Evolutionary conservation across 2,329 filamentous ascomycete species (phyloP).

Genomic region (Beauveria sp.): DNA sequence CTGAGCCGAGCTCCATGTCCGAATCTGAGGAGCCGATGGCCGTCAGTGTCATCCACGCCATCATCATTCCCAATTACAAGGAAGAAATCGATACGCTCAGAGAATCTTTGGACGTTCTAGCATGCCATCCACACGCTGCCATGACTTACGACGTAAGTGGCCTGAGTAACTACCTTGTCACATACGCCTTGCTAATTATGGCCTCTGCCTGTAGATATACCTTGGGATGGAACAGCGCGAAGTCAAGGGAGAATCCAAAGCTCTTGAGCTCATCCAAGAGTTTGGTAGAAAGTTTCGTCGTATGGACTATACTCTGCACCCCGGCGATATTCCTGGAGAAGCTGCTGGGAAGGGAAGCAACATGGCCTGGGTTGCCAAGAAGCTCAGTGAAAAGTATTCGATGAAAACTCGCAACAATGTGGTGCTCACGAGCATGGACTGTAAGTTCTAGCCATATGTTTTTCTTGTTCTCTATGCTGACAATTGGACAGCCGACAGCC

Average conservation of each 20-base stretch:
- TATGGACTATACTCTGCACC: constrained; percentile 62
- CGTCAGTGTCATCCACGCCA: constrained; percentile 50
- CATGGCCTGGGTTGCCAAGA: constrained; percentile 61
- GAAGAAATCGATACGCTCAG: constrained; percentile 61
- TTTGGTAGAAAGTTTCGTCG: constrained; percentile 58
- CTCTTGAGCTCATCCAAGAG: constrained; percentile 50
- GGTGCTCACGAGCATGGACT: constrained; percentile 64
- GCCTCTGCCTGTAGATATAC: constrained; percentile 45
- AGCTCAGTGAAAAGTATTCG: constrained; percentile 54
- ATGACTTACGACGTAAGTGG: constrained; percentile 60
- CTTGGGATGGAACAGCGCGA: constrained; percentile 68
- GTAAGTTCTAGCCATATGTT: constrained; percentile 35
- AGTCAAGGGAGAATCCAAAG: constrained; percentile 51
- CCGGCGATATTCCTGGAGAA: constrained; percentile 56
- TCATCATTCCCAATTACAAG: constrained; percentile 68
- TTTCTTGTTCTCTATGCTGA: neutral
- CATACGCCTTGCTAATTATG: neutral
- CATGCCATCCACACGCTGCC: constrained; percentile 56
- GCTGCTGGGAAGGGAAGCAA: constrained; percentile 70
- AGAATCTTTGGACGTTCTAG: constrained; percentile 61
- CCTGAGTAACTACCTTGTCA: neutral
- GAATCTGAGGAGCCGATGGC: constrained; percentile 37
- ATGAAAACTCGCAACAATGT: constrained; percentile 48
- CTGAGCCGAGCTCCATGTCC: constrained; percentile 38
- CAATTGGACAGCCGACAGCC: constrained; percentile 53